phyloP scores from a whole-genome alignment of 805 yeast species.

The Starmerella riodocensis region DNA sequence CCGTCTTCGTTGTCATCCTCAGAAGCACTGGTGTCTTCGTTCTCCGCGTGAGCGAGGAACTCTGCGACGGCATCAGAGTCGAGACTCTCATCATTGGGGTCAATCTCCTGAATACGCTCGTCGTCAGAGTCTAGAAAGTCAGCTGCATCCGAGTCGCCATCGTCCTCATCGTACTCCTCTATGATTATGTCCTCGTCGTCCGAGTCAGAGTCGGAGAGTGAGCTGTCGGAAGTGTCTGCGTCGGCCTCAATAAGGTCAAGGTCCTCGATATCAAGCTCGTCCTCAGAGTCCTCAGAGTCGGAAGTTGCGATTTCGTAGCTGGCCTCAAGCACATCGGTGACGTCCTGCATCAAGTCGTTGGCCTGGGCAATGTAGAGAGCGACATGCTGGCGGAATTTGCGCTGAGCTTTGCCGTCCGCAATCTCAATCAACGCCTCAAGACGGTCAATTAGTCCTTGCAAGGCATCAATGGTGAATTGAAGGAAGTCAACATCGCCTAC shows the following conservation, averaged over 20 bases:
- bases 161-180: conserved; percentile 17
- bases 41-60: conserved; percentile 18
- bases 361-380: conserved; percentile 22
- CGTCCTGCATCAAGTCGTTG: conserved; percentile 18
- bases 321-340: conserved; percentile 21
- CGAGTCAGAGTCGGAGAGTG: conserved; percentile 15
- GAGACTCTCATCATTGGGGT: conserved; percentile 18
- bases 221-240: background rate
- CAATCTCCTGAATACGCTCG: conserved; percentile 12
- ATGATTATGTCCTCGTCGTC: conserved; percentile 17
- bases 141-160: conserved; percentile 12
- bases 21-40: conserved; percentile 8
- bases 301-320: conserved; percentile 16
- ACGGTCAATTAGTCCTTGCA: conserved; percentile 21
- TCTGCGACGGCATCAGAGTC: conserved; percentile 20
- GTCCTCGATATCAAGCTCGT: conserved; percentile 8
- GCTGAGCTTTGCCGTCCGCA: conserved; percentile 20
- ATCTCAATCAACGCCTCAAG: conserved; percentile 19
- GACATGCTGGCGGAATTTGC: conserved; percentile 22
- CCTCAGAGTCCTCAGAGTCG: conserved; percentile 10
- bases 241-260: conserved; percentile 2
- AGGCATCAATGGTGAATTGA: conserved; percentile 16
- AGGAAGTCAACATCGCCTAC: conserved; percentile 22
- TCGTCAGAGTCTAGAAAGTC: conserved; percentile 8
- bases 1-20: conserved; percentile 10